Percentiles rank a stretch among this genome's conserved stretches.
Conservation (phyloP, 2,329 filamentous ascomycete genomes). For the Juglanconis oblonga region DNA sequence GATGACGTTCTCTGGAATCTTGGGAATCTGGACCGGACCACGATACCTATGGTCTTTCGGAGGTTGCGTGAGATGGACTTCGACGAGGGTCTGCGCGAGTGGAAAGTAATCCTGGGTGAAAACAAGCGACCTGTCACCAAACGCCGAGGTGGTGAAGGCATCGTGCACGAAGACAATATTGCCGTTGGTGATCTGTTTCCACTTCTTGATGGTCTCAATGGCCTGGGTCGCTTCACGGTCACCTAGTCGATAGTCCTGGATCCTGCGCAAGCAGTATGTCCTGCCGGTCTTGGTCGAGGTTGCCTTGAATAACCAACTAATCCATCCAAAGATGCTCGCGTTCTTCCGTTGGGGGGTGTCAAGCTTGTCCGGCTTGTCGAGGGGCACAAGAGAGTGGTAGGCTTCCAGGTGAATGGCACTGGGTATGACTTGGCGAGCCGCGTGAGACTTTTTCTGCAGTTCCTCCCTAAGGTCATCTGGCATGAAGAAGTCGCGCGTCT, state of each 20-base stretch:
- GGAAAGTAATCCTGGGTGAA: slow-evolving; percentile 94
- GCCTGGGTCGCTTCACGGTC: slow-evolving; percentile 68
- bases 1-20: slow-evolving; percentile 68
- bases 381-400: slow-evolving; percentile 87
- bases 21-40: slow-evolving; percentile 41
- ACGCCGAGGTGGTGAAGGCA: slow-evolving; percentile 88
- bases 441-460: slow-evolving; percentile 82
- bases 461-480: slow-evolving; percentile 84
- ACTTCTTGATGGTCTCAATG: slow-evolving; percentile 80
- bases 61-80: slow-evolving; percentile 65
- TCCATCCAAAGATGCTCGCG: slow-evolving; percentile 76
- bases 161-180: slow-evolving; percentile 85
- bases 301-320: slow-evolving; percentile 95
- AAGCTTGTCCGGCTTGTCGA: slow-evolving; percentile 35
- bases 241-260: slow-evolving; percentile 85
- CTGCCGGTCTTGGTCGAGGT: slow-evolving; percentile 84
- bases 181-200: slow-evolving; percentile 80
- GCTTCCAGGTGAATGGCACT: slow-evolving; percentile 75
- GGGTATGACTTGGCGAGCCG: slow-evolving; percentile 78
- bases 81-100: slow-evolving; percentile 81
- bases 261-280: slow-evolving; percentile 79
- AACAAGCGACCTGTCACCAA: slow-evolving; percentile 91
- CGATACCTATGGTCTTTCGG: slow-evolving; percentile 35
- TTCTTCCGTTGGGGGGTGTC: slow-evolving; percentile 80
- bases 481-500: slow-evolving; percentile 88